These are phyloP conservation scores for Polygonum aviculare DNA, from an alignment of 148 eudicot genomes.

Conservation along the genomic window DNA sequence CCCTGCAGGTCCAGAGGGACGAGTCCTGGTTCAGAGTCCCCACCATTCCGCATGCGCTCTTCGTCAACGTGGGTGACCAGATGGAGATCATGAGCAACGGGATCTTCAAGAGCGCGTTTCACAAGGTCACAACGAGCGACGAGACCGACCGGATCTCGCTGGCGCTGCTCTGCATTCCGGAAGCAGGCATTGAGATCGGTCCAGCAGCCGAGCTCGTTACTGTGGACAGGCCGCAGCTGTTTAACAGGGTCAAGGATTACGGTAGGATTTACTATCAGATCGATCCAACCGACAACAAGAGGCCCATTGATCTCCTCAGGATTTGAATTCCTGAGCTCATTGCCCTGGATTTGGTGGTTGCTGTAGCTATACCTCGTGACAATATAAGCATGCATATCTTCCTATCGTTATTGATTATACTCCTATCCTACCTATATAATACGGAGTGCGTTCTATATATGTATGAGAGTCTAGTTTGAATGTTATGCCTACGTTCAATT, in stretches of 20 bases:
- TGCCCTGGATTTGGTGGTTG: no score
- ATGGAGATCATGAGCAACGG: conserved; percentile 17
- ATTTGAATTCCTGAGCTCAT: neutral
- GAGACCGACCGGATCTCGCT: conserved; percentile 10
- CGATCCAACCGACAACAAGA: conserved; percentile 1
- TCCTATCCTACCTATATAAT: no score
- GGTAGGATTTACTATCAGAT: neutral
- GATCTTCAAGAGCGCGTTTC: neutral
- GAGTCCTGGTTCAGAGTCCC: conserved; percentile 36
- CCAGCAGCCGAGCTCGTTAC: neutral
- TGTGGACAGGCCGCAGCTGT: neutral
- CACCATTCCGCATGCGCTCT: conserved; percentile 29
- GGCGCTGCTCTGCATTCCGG: conserved; percentile 5
- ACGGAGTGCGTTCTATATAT: no score
- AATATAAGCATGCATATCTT: no score
- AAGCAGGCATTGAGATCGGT: neutral
- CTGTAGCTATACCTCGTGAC: no score
- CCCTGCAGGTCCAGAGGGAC: conserved; percentile 38
- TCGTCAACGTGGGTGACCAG: conserved; percentile 40
- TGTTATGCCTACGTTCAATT: no score
- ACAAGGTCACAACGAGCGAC: neutral
- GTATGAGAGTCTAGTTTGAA: no score
- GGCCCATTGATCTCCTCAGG: conserved; percentile 12
- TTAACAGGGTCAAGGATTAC: neutral
- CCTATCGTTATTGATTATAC: no score